A percentile compares a stretch with the other conserved stretches of the same genome.
Conservation (phyloP, 2,329 filamentous ascomycete species). For the Diaporthe vaccinii region DNA sequence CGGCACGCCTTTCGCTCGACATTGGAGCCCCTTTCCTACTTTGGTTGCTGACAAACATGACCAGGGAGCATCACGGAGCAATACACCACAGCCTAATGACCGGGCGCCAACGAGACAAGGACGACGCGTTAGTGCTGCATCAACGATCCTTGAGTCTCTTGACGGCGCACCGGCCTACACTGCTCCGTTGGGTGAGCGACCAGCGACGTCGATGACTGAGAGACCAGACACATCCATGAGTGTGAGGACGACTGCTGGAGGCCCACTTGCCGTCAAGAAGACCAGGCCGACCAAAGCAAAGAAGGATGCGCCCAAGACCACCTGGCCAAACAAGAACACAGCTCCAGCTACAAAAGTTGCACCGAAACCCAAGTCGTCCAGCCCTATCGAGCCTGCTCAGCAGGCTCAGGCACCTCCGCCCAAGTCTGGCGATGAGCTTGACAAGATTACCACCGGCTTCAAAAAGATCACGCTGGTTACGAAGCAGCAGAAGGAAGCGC, state of each 20-base stretch:
- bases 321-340: conserved; percentile 37
- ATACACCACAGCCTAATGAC: conserved; percentile 47
- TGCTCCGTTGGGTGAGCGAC: conserved; percentile 45
- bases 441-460: conserved; percentile 69
- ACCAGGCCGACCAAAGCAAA: conserved; percentile 64
- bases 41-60: conserved; percentile 39
- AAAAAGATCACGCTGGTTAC: conserved; percentile 74
- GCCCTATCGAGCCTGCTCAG: conserved; percentile 7
- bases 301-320: conserved; percentile 52
- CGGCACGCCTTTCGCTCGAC: not conserved
- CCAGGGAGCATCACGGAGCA: conserved; percentile 52
- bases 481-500: conserved; percentile 69
- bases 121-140: conserved; percentile 65
- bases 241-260: conserved; percentile 52
- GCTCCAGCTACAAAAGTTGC: conserved; percentile 36
- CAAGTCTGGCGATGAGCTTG: conserved; percentile 58
- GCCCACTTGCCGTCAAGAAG: conserved; percentile 68
- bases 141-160: conserved; percentile 52
- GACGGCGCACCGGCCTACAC: conserved; percentile 42
- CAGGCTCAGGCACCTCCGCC: conserved; percentile 20
- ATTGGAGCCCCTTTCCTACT: not conserved
- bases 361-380: conserved; percentile 34
- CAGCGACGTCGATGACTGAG: conserved; percentile 58
- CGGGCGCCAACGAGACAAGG: conserved; percentile 51
- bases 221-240: conserved; percentile 60